Evolutionary conservation across 805 yeast species (phyloP).

Genomic region (Saccharomycopsis javanensis): DNA sequence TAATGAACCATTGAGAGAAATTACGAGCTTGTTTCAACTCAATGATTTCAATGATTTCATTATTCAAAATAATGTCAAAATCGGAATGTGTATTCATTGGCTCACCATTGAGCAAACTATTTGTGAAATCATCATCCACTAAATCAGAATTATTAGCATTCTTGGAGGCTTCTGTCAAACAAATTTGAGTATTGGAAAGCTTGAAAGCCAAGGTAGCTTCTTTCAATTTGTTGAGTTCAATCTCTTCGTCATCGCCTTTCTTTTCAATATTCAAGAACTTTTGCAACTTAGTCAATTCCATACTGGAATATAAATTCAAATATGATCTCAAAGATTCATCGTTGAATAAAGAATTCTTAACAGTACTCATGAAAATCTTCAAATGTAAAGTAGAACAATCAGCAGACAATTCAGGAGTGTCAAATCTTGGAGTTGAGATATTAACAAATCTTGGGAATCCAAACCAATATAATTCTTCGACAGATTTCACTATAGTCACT

Average conservation of each 20-base stretch:
- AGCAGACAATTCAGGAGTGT: constrained; percentile 23
- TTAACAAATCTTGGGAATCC: constrained; percentile 42
- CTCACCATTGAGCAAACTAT: constrained; percentile 31
- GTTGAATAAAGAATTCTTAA: constrained; percentile 29
- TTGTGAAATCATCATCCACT: constrained; percentile 1
- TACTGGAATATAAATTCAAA: constrained; percentile 36
- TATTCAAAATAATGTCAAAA: constrained; percentile 34
- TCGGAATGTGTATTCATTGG: constrained; percentile 31
- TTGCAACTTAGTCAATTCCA: constrained; percentile 35
- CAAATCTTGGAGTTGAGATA: constrained; percentile 29
- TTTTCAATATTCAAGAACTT: constrained; percentile 29
- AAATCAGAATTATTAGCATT: constrained; percentile 23
- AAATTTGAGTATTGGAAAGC: constrained; percentile 36
- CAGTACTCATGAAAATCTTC: constrained; percentile 34
- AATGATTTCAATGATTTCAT: constrained; percentile 33
- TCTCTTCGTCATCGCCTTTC: constrained; percentile 23
- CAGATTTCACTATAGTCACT: constrained; percentile 24
- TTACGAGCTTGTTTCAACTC: constrained; percentile 37
- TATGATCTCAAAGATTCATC: constrained; percentile 34
- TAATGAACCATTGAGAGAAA: constrained; percentile 42
- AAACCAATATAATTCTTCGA: constrained; percentile 37
- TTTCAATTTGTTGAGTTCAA: constrained; percentile 30
- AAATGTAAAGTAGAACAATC: constrained; percentile 37
- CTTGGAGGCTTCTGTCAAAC: constrained; percentile 27
- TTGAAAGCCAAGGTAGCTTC: constrained; percentile 35